Percentiles rank a stretch among this genome's conserved stretches.
These are phyloP conservation scores for Penicillium brasilianum DNA, from an alignment of 2,329 filamentous ascomycete species.

Conservation along the genomic window DNA sequence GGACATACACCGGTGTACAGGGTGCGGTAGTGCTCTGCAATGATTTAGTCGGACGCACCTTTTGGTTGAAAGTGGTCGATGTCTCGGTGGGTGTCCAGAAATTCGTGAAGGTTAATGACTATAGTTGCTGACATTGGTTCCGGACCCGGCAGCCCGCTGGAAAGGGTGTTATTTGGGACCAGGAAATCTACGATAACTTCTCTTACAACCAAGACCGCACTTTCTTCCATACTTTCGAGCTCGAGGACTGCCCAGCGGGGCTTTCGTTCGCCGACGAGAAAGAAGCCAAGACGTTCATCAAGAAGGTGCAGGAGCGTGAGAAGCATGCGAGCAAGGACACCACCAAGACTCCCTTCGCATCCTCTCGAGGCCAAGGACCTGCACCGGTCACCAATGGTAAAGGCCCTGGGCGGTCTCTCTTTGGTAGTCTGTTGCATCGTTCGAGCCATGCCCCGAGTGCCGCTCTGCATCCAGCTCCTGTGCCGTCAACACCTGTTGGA, in stretches of 20 bases:
- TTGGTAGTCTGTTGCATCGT: conserved; percentile 57
- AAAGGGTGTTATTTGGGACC: conserved; percentile 91
- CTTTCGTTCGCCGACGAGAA: conserved; percentile 96
- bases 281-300: conserved; percentile 94
- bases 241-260: conserved; percentile 87
- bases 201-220: conserved; percentile 94
- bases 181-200: conserved; percentile 96
- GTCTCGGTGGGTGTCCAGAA: conserved; percentile 73
- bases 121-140: conserved; percentile 15
- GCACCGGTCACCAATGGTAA: conserved; percentile 52
- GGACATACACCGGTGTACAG: conserved; percentile 92
- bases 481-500: conserved; percentile 38
- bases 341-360: conserved; percentile 73
- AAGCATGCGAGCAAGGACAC: conserved; percentile 94
- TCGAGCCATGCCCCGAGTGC: conserved; percentile 49
- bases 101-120: conserved; percentile 4
- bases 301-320: conserved; percentile 95
- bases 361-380: conserved; percentile 54
- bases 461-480: conserved; percentile 31
- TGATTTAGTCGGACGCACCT: conserved; percentile 91
- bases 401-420: conserved; percentile 57
- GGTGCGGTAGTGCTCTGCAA: conserved; percentile 90
- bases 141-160: conserved; percentile 64
- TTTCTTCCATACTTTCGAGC: conserved; percentile 97
- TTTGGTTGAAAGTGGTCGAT: conserved; percentile 97